These are phyloP conservation scores for Fragilariopsis cylindrus DNA, from an alignment of 108 stramenopile species.

Conservation along the genomic window DNA sequence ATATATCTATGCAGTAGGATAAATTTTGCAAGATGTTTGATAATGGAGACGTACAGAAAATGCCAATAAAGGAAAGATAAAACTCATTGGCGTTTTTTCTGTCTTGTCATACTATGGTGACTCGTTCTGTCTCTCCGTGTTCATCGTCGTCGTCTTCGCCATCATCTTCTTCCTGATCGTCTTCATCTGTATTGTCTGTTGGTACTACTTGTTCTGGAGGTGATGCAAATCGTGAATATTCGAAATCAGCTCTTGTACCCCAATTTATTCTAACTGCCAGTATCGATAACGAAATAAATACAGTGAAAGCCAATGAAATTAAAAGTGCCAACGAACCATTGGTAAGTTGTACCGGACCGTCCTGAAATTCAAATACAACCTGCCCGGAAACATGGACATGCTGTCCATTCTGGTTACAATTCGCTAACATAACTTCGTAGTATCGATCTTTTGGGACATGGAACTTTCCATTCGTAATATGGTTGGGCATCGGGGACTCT, in stretches of 20 bases:
- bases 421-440: slow-evolving; percentile 19
- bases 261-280: background rate
- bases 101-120: too few relatives aligned
- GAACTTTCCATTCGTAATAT: background rate
- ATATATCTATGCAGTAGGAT: too few relatives aligned
- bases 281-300: background rate
- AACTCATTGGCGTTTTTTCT: too few relatives aligned
- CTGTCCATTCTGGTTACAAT: background rate
- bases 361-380: slow-evolving; percentile 16
- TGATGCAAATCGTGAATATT: background rate
- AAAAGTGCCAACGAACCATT: background rate
- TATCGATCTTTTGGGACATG: background rate
- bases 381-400: background rate
- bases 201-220: too few relatives aligned
- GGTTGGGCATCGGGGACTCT: slow-evolving; percentile 5
- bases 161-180: too few relatives aligned
- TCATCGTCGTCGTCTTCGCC: too few relatives aligned
- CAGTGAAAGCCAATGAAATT: background rate
- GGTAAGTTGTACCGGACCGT: background rate
- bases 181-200: too few relatives aligned
- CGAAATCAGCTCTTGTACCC: slow-evolving; percentile 12
- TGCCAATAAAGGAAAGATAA: too few relatives aligned
- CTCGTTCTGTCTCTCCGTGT: too few relatives aligned
- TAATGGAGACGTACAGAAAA: too few relatives aligned
- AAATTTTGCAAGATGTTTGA: too few relatives aligned